Evolutionary conservation across 164 flowering plant species (phyloP).

Genomic region (Tetracentron sinense): DNA sequence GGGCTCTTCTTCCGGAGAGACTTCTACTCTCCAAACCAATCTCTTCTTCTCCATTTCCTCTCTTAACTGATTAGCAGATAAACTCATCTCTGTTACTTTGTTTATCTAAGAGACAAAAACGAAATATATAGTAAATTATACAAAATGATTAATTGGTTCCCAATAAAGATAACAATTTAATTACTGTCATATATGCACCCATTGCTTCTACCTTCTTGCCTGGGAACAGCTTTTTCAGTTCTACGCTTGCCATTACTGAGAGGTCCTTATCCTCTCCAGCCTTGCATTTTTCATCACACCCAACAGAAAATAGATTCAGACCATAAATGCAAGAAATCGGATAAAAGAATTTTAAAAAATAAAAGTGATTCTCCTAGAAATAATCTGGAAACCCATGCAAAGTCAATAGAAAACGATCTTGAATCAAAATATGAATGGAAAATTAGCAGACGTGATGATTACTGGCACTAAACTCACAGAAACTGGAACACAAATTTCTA

Average conservation of each 20-base stretch:
- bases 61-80: slow-evolving; percentile 87
- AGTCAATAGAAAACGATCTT: too few relatives aligned
- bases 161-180: too few relatives aligned
- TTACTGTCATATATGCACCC: not conserved
- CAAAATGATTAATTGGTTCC: not conserved
- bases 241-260: slow-evolving; percentile 54
- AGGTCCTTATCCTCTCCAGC: slow-evolving; percentile 75
- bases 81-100: slow-evolving; percentile 63
- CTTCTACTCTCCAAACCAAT: slow-evolving; percentile 71
- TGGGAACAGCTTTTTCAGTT: slow-evolving; percentile 70
- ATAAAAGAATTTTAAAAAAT: too few relatives aligned
- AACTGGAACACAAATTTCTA: too few relatives aligned
- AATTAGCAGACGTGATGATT: not conserved
- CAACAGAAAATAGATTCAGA: too few relatives aligned
- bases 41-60: slow-evolving; percentile 76
- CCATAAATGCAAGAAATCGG: too few relatives aligned
- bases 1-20: slow-evolving; percentile 29
- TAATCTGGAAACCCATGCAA: too few relatives aligned
- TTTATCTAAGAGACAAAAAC: slow-evolving; percentile 45
- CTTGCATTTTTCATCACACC: slow-evolving; percentile 27
- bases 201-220: slow-evolving; percentile 64
- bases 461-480: not conserved
- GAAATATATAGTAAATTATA: not conserved
- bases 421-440: not conserved
- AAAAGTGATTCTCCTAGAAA: too few relatives aligned